Percentiles rank a stretch among this genome's conserved stretches.
These are phyloP conservation scores for Piromyces finnis DNA, from an alignment of 192 early-diverging fungal genomes.

Conservation along the genomic window DNA sequence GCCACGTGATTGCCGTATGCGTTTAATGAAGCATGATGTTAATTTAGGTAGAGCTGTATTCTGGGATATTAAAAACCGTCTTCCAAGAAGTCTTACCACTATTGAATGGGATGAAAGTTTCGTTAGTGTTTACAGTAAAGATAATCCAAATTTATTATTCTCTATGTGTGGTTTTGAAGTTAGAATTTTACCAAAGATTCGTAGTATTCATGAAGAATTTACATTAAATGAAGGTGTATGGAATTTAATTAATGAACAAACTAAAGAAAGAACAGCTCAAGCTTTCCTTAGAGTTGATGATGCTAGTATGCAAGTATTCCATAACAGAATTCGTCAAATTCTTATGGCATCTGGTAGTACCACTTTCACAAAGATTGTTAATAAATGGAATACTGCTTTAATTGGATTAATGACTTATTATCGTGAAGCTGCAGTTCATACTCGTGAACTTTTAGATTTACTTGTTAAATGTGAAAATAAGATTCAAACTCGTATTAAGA, in stretches of 20 bases:
- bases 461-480: constrained; percentile 97
- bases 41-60: constrained; percentile 94
- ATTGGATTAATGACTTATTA: constrained; percentile 97
- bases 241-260: constrained; percentile 91
- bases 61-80: constrained; percentile 97
- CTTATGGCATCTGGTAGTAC: constrained; percentile 94
- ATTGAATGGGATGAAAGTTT: constrained; percentile 97
- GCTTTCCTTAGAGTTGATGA: constrained; percentile 95
- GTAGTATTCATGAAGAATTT: constrained; percentile 71
- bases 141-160: constrained; percentile 95
- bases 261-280: constrained; percentile 94
- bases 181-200: constrained; percentile 82
- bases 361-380: constrained; percentile 95
- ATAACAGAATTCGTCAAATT: constrained; percentile 92
- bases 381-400: constrained; percentile 65
- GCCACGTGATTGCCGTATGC: constrained; percentile 98
- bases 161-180: constrained; percentile 88
- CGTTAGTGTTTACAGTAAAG: constrained; percentile 87
- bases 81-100: constrained; percentile 89
- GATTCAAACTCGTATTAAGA: constrained; percentile 97
- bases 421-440: constrained; percentile 94
- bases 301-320: constrained; percentile 74
- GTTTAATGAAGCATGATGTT: constrained; percentile 97
- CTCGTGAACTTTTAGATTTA: constrained; percentile 87
- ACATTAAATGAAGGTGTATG: constrained; percentile 74